These are phyloP conservation scores for Parasitella parasitica DNA, from an alignment of 371 early-diverging fungal genomes.

Conservation along the genomic window DNA sequence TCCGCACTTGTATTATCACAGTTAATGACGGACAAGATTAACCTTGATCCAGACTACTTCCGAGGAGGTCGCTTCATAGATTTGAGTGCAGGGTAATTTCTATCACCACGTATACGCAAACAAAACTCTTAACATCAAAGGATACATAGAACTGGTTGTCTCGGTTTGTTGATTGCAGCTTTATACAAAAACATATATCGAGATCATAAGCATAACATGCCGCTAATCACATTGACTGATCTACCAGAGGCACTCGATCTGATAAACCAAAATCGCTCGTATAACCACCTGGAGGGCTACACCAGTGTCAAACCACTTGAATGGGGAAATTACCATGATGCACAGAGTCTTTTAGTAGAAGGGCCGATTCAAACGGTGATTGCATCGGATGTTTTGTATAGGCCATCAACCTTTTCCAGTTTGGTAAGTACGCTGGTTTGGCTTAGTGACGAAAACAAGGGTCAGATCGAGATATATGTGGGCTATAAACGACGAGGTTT, in stretches of 20 bases:
- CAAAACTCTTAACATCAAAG: neutral
- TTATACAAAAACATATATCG: constrained; percentile 5
- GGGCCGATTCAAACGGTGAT: constrained; percentile 44
- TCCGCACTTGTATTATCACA: constrained; percentile 54
- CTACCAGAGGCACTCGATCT: constrained; percentile 42
- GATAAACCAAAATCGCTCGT: constrained; percentile 29
- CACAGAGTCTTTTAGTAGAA: neutral
- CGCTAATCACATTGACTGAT: constrained; percentile 38
- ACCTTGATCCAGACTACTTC: constrained; percentile 14
- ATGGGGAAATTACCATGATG: constrained; percentile 32
- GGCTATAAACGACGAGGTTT: constrained; percentile 49
- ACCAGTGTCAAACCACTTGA: constrained; percentile 20
- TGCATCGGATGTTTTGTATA: constrained; percentile 61
- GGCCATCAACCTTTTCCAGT: constrained; percentile 32
- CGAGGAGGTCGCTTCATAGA: constrained; percentile 36
- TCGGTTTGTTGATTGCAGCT: constrained; percentile 19
- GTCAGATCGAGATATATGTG: constrained; percentile 30
- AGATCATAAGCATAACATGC: neutral
- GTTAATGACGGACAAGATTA: constrained; percentile 37
- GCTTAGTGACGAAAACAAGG: constrained; percentile 24
- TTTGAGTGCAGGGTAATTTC: constrained; percentile 45
- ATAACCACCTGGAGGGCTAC: constrained; percentile 20
- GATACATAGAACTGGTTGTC: constrained; percentile 25
- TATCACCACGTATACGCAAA: constrained; percentile 26
- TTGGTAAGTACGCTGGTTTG: constrained; percentile 45